Evolutionary conservation across 371 early-diverging fungal genomes (phyloP), one percentile per base, ranked within the genome.

Genomic region (Zopfochytrium polystomum): DNA sequence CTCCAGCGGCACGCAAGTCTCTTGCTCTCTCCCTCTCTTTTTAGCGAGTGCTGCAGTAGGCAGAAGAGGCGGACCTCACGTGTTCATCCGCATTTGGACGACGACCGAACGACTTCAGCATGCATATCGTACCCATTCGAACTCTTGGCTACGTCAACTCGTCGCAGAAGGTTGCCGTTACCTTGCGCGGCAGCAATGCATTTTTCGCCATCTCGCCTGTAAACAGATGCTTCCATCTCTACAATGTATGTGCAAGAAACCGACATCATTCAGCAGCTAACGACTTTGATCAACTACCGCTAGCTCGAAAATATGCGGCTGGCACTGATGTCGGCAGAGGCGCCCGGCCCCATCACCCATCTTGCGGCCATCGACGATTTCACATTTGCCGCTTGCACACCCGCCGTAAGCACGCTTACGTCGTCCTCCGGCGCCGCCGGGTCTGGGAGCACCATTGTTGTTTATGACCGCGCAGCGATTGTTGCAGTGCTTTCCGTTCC

Each of bases 91-190:
- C n/a, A n/a, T n/a, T n/a, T n/a, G n/a, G n/a, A n/a, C n/a, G n/a
- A n/a, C n/a, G n/a, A n/a, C n/a, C n/a, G n/a, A n/a, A n/a, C n/a
- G n/a, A n/a, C n/a, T n/a, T n/a, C n/a, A n/a, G n/a, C 55, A 51
- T 55, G 55, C 50, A 55, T 91, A 93, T 85, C 66, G 84, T 84
- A 48, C 92, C 92, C 34, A 93, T 90, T 75, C 78, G 93, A 61
- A 91, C 93, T 2, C 79, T 95, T 33, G 95, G 96, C 34, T 90
- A 91, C 73, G 84, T 94, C 31, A 87, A 91, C 59, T 85, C 85
- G 60, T 87, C 88, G 47, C 67, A 87, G 25, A 88, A 93, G 15
- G 83, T 91, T 71, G 76, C 81, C 27, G 74, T 96, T 50, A 91
- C 92, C 75, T 79, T 83, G 46, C 78, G 84, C 45, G 96, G 96